Conservation (phyloP, 2,329 filamentous ascomycete species). For the Diaporthe citriasiana region DNA sequence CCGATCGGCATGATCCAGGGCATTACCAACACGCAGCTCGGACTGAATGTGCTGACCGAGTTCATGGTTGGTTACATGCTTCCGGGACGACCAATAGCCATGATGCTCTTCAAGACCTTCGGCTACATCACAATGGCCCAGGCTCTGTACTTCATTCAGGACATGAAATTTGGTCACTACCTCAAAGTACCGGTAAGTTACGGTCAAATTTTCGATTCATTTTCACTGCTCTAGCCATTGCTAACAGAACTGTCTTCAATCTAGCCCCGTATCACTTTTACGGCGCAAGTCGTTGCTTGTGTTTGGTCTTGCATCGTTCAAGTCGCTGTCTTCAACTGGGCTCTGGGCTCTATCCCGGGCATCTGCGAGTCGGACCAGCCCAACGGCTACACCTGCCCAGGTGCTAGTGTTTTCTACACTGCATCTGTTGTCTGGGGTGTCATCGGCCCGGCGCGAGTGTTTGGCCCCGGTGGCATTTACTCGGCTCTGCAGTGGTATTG, state of each 20-base stretch:
- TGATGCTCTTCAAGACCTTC: conserved; percentile 69
- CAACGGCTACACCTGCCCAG: conserved; percentile 52
- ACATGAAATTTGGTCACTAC: conserved; percentile 61
- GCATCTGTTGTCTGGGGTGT: conserved; percentile 57
- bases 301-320: conserved; percentile 57
- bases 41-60: conserved; percentile 65
- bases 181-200: conserved; percentile 52
- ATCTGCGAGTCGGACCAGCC: conserved; percentile 56
- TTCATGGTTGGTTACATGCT: conserved; percentile 67
- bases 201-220: not conserved
- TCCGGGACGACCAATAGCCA: conserved; percentile 63
- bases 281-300: conserved; percentile 38
- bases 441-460: conserved; percentile 53
- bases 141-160: conserved; percentile 56
- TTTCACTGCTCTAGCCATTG: too few relatives aligned
- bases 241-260: not conserved
- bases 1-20: conserved; percentile 53
- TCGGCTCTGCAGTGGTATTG: conserved; percentile 49
- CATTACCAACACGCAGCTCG: conserved; percentile 54
- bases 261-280: conserved; percentile 53
- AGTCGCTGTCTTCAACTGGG: conserved; percentile 59
- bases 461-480: conserved; percentile 51
- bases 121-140: conserved; percentile 63
- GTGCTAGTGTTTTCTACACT: conserved; percentile 54
- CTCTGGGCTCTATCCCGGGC: conserved; percentile 57